Base-by-base conservation (phyloP, 345 rosid genomes). In the Anacardium occidentale region DNA sequence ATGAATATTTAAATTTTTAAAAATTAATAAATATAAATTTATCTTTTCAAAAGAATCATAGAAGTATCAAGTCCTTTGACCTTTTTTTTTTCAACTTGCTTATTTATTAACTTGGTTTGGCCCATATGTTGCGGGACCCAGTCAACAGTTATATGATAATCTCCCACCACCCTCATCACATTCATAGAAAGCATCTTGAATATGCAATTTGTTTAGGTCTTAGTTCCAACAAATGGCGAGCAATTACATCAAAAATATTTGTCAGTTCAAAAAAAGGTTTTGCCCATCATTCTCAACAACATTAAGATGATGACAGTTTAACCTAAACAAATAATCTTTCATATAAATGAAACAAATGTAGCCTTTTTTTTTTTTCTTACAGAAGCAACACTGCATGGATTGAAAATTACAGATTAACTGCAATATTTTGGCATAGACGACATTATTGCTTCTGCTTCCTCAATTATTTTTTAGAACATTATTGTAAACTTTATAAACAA, bases 371-470 rank as follows among this genome's bases (percentile, higher is more conserved):
- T 21, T 67, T 13, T 18, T 48, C 70, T 11, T n/a, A 29, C 47
- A 32, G 60, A 37, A 29, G 18, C 44, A 9, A 66, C 18, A 5
- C 7, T 34, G 25, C 29, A 29, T n/a, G 2, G 53, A 53, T 21
- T 68, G 71, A 68, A 37, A 37, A 25, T 40, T 68, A 54, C 51
- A 68, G 47, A 53, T 53, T 21, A 13, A 68, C 13, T 54, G 47
- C 48, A 24, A 15, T 7, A 14, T 11, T 8, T 24, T 20, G 44
- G 18, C 50, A 66, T n/a, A 44, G 52, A 5, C n/a, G n/a, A n/a
- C 17, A 11, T 48, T 13, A 17, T 48, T 37, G 34, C 20, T 14
- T 13, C 6, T 20, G 1, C 8, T 51, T 34, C 22, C 7, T 53
- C 61, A 2, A 34, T 34, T 34, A 34, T 53, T 68, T 14, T 26